Conservation (phyloP, 768 basidiomycete species). For the Chalciporus chontae region DNA sequence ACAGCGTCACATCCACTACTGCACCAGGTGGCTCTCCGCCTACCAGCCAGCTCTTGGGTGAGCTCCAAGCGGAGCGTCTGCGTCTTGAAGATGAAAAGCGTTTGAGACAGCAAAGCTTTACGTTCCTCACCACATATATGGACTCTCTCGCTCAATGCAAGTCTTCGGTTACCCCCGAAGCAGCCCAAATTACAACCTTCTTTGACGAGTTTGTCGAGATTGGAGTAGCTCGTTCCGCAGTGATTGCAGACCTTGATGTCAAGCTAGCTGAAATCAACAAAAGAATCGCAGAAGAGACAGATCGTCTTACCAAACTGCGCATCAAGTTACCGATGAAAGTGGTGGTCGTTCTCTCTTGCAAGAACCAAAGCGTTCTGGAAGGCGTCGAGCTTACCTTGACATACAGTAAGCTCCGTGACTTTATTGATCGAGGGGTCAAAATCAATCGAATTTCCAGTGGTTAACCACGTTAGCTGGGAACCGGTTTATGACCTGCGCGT, state of each 20-base stretch:
- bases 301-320: constrained; percentile 1
- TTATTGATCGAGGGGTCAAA: too few species aligned
- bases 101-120: constrained; percentile 18
- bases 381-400: constrained; percentile 14
- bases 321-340: not conserved
- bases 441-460: constrained; percentile 2
- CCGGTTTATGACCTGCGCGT: constrained; percentile 20
- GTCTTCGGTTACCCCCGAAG: constrained; percentile 1
- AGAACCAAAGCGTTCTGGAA: constrained; percentile 1
- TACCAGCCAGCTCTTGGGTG: constrained; percentile 4
- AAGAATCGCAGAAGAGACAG: constrained; percentile 13
- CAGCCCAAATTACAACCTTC: constrained; percentile 17
- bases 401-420: constrained; percentile 13
- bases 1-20: not conserved
- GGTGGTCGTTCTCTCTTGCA: constrained; percentile 9
- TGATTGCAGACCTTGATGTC: constrained; percentile 14
- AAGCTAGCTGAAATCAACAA: constrained; percentile 9
- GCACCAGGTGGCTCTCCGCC: not conserved
- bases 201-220: constrained; percentile 24
- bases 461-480: constrained; percentile 16
- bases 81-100: constrained; percentile 18
- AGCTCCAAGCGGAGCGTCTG: constrained; percentile 8
- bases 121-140: constrained; percentile 26
- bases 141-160: constrained; percentile 25
- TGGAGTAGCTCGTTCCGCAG: constrained; percentile 13